Evolutionary conservation across 352 stramenopile species (phyloP), one percentile per base, ranked within the genome.

Genomic region (Phytophthora boehmeriae): DNA sequence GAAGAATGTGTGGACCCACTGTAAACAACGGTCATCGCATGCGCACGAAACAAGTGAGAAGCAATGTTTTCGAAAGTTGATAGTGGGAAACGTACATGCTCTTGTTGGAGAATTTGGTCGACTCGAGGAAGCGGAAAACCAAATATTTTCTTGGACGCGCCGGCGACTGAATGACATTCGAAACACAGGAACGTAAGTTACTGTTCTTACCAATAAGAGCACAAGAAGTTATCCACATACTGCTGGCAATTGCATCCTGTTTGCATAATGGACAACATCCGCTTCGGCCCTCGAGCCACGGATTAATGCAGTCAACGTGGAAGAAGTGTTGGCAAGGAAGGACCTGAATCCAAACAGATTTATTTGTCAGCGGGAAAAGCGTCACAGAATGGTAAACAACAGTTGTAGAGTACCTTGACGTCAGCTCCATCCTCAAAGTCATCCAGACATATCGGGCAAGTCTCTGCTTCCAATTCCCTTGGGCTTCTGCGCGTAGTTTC

Each of bases 281-380:
- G 65, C 85, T 94, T 44, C 82, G 82, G 6, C 70, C 63, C 47
- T 93, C 87, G 8, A 96, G 80, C 88, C 88, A 96, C 41, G 82
- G 83, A 32, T 93, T 85, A 45, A 96, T 96, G 57, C 88, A 96
- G 20, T 86, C 66, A 13, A 89, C 79, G 49, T 96, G 88, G 52
- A 90, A 96, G 52, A 90, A 90, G 50, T 96, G 88, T 22, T 90
- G 79, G 41, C 88, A 96, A 16, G 88, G 86, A 28, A 96, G 76
- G 25, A 95, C 80, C 69, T 80, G 28, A 32, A 38, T 10, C 39
- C 8, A 3, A 34, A 30, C 3, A 3, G 6, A 30, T 30, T 8
- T 30, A 30, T 30, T 8, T 30, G 25, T 30, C 6, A 30, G 6
- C 5, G 6, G 27, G 10, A 46, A 49, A 19, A 8, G 16, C 9